A percentile compares a stretch with the other conserved stretches of the same genome.
Conservation (phyloP, 2,329 filamentous ascomycete species). For the Ceratocystis huliohia region DNA sequence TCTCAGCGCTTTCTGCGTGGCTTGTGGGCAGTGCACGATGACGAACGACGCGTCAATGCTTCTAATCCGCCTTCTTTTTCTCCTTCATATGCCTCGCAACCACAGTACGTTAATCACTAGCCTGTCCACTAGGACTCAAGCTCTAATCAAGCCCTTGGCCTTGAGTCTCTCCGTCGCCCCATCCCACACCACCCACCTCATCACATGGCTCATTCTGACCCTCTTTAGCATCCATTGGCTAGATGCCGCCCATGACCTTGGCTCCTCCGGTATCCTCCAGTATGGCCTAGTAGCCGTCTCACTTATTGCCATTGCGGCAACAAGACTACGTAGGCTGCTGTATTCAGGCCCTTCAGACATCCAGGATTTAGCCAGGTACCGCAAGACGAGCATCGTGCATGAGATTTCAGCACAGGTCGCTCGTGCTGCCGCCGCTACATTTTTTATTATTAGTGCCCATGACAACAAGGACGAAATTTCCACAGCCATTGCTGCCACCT, state of each 20-base stretch:
- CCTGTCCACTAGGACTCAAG: background rate
- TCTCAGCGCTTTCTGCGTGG: conserved; percentile 15
- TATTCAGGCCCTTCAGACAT: background rate
- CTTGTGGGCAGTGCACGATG: conserved; percentile 10
- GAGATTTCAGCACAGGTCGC: conserved; percentile 34
- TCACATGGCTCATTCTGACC: background rate
- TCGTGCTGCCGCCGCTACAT: conserved; percentile 31
- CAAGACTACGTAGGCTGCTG: background rate
- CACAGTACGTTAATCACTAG: background rate
- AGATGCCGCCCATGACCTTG: background rate
- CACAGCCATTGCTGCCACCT: conserved; percentile 30
- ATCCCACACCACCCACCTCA: background rate
- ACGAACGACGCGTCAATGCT: conserved; percentile 9
- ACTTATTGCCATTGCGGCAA: background rate
- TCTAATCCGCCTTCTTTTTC: background rate
- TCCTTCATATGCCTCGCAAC: background rate
- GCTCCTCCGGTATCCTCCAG: conserved; percentile 13
- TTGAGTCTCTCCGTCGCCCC: background rate
- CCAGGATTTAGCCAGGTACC: conserved; percentile 14
- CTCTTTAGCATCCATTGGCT: conserved; percentile 18
- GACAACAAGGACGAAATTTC: conserved; percentile 29
- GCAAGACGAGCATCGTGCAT: conserved; percentile 24
- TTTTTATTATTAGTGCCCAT: conserved; percentile 30
- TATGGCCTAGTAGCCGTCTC: conserved; percentile 13
- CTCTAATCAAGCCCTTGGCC: background rate